Conservation (phyloP, 495 filamentous ascomycete genomes). For the Neurospora sp. region DNA sequence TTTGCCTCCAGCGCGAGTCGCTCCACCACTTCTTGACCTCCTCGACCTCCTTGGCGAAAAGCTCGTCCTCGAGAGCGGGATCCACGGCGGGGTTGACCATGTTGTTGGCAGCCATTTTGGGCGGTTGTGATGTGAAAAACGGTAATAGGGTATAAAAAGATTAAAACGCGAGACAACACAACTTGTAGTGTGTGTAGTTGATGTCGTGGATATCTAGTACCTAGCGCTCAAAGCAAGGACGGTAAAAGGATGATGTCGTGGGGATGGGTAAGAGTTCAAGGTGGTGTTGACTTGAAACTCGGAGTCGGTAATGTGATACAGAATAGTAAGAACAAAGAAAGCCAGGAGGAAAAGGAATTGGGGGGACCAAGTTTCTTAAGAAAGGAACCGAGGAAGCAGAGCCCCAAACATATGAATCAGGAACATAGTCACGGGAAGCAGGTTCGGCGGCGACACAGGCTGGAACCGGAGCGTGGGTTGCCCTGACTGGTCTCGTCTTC, state of each 20-base stretch:
- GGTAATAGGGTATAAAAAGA: neutral
- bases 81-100: conserved; percentile 43
- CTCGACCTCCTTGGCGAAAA: conserved; percentile 70
- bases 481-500: neutral
- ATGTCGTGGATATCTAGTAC: neutral
- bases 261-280: neutral
- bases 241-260: neutral
- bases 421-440: neutral
- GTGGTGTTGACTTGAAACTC: neutral
- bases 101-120: conserved; percentile 45
- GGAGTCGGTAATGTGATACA: neutral
- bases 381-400: neutral
- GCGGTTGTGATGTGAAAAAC: conserved; percentile 2
- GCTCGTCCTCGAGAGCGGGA: conserved; percentile 66
- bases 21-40: conserved; percentile 91
- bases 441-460: neutral
- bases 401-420: neutral
- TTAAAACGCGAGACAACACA: neutral
- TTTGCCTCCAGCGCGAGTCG: conserved; percentile 83
- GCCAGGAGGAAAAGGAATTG: neutral
- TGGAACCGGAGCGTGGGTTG: neutral
- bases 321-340: neutral
- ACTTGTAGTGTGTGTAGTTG: neutral
- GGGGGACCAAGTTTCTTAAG: neutral
- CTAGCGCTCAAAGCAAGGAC: neutral